These are phyloP conservation scores for Chlamydomonas sp. DNA, from an alignment of 139 green algal species.

Conservation along the genomic window DNA sequence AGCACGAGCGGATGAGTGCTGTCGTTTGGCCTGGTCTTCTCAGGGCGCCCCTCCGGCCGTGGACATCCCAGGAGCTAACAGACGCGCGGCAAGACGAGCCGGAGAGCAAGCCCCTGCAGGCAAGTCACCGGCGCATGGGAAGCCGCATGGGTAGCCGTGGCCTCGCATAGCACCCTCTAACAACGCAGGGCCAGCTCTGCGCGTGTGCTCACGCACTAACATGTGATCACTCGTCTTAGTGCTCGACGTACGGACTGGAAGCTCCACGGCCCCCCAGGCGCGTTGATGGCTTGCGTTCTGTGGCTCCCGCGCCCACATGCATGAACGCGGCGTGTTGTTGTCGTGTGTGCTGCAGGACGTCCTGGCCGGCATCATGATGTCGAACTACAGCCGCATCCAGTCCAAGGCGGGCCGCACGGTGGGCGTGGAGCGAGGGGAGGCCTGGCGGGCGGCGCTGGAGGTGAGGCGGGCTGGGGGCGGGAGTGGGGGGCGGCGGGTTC, in stretches of 20 bases:
- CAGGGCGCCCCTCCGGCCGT: conserved; percentile 8
- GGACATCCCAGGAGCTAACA: conserved; percentile 4
- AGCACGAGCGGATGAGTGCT: too few species aligned
- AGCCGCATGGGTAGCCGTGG: not conserved
- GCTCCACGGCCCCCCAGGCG: too few species aligned
- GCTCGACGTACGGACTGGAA: too few species aligned
- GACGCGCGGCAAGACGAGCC: conserved; percentile 3
- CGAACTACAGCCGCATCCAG: conserved; percentile 48
- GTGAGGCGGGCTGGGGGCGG: not conserved
- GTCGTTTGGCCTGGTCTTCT: not conserved
- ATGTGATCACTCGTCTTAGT: too few species aligned
- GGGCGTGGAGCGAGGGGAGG: conserved; percentile 67
- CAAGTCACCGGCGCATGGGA: not conserved
- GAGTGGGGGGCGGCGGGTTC: too few species aligned
- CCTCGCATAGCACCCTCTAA: too few species aligned
- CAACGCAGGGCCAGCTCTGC: too few species aligned
- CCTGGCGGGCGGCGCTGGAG: conserved; percentile 78
- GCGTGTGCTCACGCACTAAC: too few species aligned
- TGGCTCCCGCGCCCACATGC: too few species aligned
- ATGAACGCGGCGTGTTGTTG: too few species aligned
- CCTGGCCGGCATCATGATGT: conserved; percentile 51
- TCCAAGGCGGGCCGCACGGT: conserved; percentile 44
- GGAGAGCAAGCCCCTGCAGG: not conserved
- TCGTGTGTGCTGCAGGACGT: conserved; percentile 19
- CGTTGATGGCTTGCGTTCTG: too few species aligned